Evolutionary conservation across 768 basidiomycete genomes (phyloP), one percentile per base, ranked within the genome.

Genomic region (Dentipellis fragilis): DNA sequence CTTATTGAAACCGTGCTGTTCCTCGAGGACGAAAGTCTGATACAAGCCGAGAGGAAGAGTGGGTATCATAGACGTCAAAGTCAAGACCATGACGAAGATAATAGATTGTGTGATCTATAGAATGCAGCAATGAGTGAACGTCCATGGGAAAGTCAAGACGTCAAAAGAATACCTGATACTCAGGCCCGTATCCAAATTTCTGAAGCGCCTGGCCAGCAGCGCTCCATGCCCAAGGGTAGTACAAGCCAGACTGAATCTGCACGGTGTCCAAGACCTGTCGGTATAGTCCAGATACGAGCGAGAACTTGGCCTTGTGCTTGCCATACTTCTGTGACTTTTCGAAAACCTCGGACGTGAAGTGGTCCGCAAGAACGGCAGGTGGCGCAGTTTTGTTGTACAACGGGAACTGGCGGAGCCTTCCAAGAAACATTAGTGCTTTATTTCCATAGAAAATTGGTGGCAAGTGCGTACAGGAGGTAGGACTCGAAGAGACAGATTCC

Each of bases 1-100:
- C 72, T 98, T 96, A 79, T 98, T 99, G 77, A 97, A 98, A 0
- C 94, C 94, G 60, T 96, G 92, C 60, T 85, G 87, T 67, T 95
- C 87, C 71, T 98, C 96, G 39, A 98, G 76, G 5, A 93, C 87
- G 66, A 99, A 99, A 3, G 92, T 96, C 58, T 83, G 79, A 72
- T 96, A 97, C 21, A 85, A 74, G 35, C 80, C 82, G 42, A 92
- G 72, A 17, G 95, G 93, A 10, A 93, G 73, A 8, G 79, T 73
- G 2, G 91, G 83, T 29, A 89, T 67, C 0, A 83, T 78, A 2
- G 86, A 85, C 40, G 83, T 54, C 56, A 87, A 67, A 63, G 80
- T 83, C 45, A 95, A 71, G 42, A 87, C 65, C 53, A 79, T 80
- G 3, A 83, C 77, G 66, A 92, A 95, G 7, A 79, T 75, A 54